Percentiles rank a stretch among this genome's conserved stretches.
phyloP scores from a whole-genome alignment of 2,329 filamentous ascomycete species.

The Cylindrodendrum hubeiense region DNA sequence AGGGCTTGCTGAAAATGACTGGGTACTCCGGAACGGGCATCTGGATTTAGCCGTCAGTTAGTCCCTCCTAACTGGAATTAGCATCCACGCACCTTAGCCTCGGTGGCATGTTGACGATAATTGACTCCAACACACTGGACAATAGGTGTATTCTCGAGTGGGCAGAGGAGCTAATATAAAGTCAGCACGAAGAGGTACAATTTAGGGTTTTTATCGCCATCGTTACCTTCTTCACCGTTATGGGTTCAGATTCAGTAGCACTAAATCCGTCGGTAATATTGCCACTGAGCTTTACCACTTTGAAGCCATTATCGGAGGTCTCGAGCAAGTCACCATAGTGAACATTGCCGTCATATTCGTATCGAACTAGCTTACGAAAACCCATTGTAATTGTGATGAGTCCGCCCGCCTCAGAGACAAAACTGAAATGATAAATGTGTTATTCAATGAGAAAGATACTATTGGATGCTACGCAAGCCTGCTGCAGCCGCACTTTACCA shows the following conservation, averaged over 20 bases:
- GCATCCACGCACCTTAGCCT: slow-evolving; percentile 1
- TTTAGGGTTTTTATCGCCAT: background rate
- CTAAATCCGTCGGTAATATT: background rate
- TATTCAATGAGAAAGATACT: background rate
- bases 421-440: background rate
- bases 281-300: background rate
- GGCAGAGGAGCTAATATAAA: slow-evolving; percentile 5
- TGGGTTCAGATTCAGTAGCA: background rate
- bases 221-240: background rate
- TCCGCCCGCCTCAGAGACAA: background rate
- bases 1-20: slow-evolving; percentile 10
- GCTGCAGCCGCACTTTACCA: no score
- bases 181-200: background rate
- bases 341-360: background rate
- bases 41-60: background rate
- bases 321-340: background rate
- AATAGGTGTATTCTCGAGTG: background rate
- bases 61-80: background rate
- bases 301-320: background rate
- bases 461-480: no score
- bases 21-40: slow-evolving; percentile 14
- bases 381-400: background rate
- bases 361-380: background rate
- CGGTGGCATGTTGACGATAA: slow-evolving; percentile 12
- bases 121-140: slow-evolving; percentile 10